These are phyloP conservation scores for Brassica carinata DNA, from an alignment of 345 rosid species.

Conservation along the genomic window DNA sequence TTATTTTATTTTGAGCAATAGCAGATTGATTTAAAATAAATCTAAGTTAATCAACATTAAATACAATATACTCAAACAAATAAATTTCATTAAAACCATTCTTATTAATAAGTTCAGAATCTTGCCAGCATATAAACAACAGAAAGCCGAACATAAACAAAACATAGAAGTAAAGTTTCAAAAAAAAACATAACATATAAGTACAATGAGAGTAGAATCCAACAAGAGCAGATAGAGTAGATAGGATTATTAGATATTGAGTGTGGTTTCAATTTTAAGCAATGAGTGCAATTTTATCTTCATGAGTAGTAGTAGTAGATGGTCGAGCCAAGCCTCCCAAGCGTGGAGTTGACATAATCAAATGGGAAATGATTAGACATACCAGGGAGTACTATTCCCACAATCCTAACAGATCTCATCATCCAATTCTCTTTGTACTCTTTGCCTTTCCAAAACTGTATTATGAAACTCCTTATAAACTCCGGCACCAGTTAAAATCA, in stretches of 20 bases:
- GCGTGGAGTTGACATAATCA: constrained; percentile 46
- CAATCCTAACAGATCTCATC: constrained; percentile 32
- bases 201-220: not conserved
- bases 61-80: not conserved
- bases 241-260: not conserved
- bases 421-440: constrained; percentile 48
- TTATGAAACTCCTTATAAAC: constrained; percentile 46
- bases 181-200: not conserved
- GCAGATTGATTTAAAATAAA: not conserved
- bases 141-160: not conserved
- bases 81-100: not conserved
- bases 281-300: constrained; percentile 33
- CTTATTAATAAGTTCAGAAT: not conserved
- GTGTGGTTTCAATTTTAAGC: not conserved
- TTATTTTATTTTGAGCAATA: not conserved
- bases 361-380: constrained; percentile 42
- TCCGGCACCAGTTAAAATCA: constrained; percentile 42
- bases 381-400: constrained; percentile 46
- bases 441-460: constrained; percentile 36
- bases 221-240: not conserved
- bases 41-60: not conserved
- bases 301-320: constrained; percentile 1
- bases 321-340: constrained; percentile 41
- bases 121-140: not conserved
- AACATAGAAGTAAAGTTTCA: not conserved